These are phyloP conservation scores for Podospora australis DNA, from an alignment of 495 filamentous ascomycete genomes.

Conservation along the genomic window DNA sequence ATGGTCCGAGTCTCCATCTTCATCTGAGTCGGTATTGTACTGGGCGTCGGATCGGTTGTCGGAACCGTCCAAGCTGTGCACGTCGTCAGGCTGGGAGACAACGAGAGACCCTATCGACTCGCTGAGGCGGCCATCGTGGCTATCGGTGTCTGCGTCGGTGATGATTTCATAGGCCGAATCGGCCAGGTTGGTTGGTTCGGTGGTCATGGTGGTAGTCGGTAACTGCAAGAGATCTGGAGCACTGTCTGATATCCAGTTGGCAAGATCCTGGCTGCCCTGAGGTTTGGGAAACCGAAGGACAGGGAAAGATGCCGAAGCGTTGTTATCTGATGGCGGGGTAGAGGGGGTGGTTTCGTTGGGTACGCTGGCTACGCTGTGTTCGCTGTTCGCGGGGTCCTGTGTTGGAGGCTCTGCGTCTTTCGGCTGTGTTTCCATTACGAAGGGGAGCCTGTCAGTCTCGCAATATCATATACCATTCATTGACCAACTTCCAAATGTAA, in stretches of 20 bases:
- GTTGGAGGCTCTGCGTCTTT: constrained; percentile 8
- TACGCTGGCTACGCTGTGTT: constrained; percentile 3
- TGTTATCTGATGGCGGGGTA: not conserved
- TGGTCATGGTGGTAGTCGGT: no score
- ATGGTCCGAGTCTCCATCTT: constrained; percentile 32
- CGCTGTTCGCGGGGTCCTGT: not conserved
- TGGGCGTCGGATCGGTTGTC: constrained; percentile 37
- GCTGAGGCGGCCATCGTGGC: constrained; percentile 40
- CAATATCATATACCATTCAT: constrained; percentile 33
- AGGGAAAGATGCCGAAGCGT: constrained; percentile 27
- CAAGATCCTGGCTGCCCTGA: constrained; percentile 41
- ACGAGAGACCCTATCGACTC: constrained; percentile 49
- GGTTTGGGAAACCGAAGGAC: constrained; percentile 45
- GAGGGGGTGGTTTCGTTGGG: not conserved
- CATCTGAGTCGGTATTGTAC: constrained; percentile 5
- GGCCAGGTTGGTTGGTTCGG: constrained; percentile 39
- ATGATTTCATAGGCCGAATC: constrained; percentile 56
- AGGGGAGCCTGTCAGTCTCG: constrained; percentile 26
- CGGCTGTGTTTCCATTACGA: constrained; percentile 42
- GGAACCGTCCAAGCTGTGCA: constrained; percentile 49
- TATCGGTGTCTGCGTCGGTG: constrained; percentile 36
- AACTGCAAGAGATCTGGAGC: constrained; percentile 45
- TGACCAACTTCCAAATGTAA: constrained; percentile 16
- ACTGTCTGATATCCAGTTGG: constrained; percentile 46
- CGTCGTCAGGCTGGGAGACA: constrained; percentile 41